These are phyloP conservation scores for Cystobasidiaceae sp. DNA, from an alignment of 1,284 basidiomycete genomes.

Conservation along the genomic window DNA sequence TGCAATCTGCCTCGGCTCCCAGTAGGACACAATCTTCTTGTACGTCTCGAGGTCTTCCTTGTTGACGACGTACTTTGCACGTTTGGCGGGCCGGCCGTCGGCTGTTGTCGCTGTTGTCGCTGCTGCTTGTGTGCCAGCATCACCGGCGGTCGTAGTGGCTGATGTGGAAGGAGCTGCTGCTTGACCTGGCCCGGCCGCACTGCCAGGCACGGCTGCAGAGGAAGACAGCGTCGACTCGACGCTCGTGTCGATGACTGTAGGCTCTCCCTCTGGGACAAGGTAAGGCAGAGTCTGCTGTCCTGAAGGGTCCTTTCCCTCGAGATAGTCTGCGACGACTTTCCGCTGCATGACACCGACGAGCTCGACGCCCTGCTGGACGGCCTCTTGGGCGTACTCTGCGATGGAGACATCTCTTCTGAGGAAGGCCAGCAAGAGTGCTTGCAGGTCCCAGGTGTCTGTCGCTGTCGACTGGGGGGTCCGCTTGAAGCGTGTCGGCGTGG, in stretches of 20 bases:
- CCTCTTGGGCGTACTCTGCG: constrained; percentile 80
- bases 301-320: constrained; percentile 60
- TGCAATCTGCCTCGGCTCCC: constrained; percentile 47
- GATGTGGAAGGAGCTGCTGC: constrained; percentile 45
- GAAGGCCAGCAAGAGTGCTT: constrained; percentile 76
- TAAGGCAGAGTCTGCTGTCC: constrained; percentile 11
- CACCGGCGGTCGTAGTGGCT: constrained; percentile 36
- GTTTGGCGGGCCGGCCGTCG: constrained; percentile 55
- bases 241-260: constrained; percentile 10
- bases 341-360: constrained; percentile 82
- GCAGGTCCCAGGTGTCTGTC: constrained; percentile 67
- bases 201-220: constrained; percentile 48
- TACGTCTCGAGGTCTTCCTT: constrained; percentile 71
- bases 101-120: constrained; percentile 33
- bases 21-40: constrained; percentile 62
- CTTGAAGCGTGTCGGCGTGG: constrained; percentile 67
- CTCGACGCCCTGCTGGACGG: constrained; percentile 62
- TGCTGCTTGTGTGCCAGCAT: neutral
- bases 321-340: constrained; percentile 73
- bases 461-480: constrained; percentile 52
- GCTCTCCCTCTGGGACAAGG: constrained; percentile 15
- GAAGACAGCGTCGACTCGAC: constrained; percentile 13
- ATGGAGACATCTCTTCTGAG: constrained; percentile 62
- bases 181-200: constrained; percentile 61
- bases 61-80: constrained; percentile 65